Base-by-base conservation (phyloP, 768 basidiomycete genomes). In the Dendrothele bispora region DNA sequence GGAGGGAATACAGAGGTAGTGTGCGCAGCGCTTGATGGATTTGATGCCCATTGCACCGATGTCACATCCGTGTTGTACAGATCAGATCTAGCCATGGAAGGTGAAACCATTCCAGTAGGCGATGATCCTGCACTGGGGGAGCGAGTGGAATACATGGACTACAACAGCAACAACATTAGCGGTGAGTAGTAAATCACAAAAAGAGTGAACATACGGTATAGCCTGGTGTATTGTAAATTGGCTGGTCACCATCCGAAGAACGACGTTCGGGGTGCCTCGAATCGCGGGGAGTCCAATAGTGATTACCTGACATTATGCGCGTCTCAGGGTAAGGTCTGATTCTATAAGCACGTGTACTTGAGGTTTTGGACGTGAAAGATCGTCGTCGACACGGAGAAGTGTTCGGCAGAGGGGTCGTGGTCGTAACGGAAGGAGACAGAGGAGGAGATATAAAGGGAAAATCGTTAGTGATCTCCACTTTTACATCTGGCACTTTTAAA, bases 401-500 rank as follows among this genome's bases (percentile, higher is more conserved):
- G 47, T 60, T 46, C 22, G 55, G 59, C 52, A 65, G 53, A 18
- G 35, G 24, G 36, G 47, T 22, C 17, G 50, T 58, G 54, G 54
- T 57, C 59, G 45, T 61, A 54, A 49, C 47, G 51, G 49, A 56
- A 46, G 56, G 52, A 49, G 56, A 60, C 18, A 50, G 41, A 27
- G 68, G 65, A 50, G 72, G 67, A 41, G 66, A 71, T 29, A 72
- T 58, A 52, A 71, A 59, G 61, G 68, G 38, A 43, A 63, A 63
- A 48, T 61, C 59, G 34, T 63, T 61, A 48, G 72, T 68, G 46
- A 62, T 53, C 61, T 79, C 76, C 55, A 28, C 46, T 39, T 47
- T 47, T 12, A 47, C 46, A 29, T 47, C 37, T 8, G 36, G 46
- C 46, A 71, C 66, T 75, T 81, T 77, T 74, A 79, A 73, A 64